Evolutionary conservation across 306 rosid genomes (phyloP).

Genomic region (Sesbania bispinosa): DNA sequence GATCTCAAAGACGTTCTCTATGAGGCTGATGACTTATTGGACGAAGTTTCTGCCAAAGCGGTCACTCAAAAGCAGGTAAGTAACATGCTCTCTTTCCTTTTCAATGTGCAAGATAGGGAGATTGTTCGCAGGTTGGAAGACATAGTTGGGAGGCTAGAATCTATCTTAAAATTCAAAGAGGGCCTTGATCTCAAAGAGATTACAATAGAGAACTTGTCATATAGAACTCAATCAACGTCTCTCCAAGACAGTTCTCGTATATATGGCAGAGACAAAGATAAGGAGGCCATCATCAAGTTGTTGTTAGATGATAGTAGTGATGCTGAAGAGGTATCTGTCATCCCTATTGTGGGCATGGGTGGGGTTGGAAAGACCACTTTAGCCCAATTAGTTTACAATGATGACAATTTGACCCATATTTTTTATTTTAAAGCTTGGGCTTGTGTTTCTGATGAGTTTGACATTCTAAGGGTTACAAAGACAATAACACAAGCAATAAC

Average conservation of each 20-base stretch:
- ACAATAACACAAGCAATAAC: neutral
- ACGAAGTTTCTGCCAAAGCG: constrained; percentile 22
- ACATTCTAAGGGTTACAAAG: neutral
- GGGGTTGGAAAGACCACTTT: constrained; percentile 22
- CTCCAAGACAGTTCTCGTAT: neutral
- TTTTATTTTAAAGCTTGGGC: constrained; percentile 12
- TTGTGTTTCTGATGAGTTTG: neutral
- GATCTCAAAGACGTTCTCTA: neutral
- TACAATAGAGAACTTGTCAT: neutral
- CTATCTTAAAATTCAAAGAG: neutral
- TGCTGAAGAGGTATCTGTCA: neutral
- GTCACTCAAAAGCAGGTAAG: neutral
- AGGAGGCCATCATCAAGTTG: neutral
- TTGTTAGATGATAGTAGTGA: neutral
- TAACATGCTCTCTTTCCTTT: neutral
- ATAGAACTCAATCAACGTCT: constrained; percentile 13
- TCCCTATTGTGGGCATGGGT: constrained; percentile 25
- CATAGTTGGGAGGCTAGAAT: neutral
- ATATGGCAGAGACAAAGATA: constrained; percentile 12
- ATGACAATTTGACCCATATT: neutral
- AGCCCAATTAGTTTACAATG: constrained; percentile 4
- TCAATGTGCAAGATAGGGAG: neutral
- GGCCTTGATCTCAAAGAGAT: neutral
- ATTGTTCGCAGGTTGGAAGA: neutral
- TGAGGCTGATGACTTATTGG: constrained; percentile 11